Evolutionary conservation across 2,329 filamentous ascomycete genomes (phyloP), one percentile per base, ranked within the genome.

Genomic region (Orbilia ellipsospora): DNA sequence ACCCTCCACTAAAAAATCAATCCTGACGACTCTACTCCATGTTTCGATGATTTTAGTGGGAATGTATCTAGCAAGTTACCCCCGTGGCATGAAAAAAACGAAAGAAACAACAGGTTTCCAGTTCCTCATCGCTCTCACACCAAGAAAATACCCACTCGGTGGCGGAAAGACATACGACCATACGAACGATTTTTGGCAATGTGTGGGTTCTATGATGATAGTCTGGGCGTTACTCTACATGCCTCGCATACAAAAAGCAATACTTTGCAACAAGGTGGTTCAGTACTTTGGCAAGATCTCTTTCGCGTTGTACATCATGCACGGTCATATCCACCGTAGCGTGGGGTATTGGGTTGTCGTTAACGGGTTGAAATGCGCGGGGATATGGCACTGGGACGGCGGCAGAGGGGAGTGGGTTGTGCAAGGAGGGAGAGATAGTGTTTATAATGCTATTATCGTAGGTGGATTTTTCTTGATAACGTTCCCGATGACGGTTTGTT

Each of bases 31-130:
- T 7, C 42, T 81, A 0, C 80, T 84, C 50, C 86, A 85, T 83
- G 79, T 79, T 6, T 18, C 81, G 4, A 57, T 86, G 54, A 85
- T 86, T 77, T 79, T 88, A 26, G 45, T 84, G 1, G 85, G 83
- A 7, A 82, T 90, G 13, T 90, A 87, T 78, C 82, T 90, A 5
- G 84, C 83, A 81, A 86, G 81, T 8, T 83, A 83, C 74, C 85
- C 85, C 2, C 83, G 85, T 69, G 80, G 82, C 44, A 40, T 28
- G 6, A 48, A 12, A 13, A 82, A 82, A 45, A 79, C 81, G 16
- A 81, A 82, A 16, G 79, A 79, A 12, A 64, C 60, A 10, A 64
- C 59, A 2, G 67, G 67, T 8, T 72, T 52, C 60, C 15, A 54
- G 51, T 72, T 59, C 26, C 60, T 72, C 26, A 1, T 44, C 40